Evolutionary conservation across 352 stramenopile species (phyloP).

Genomic region (Plasmopara halstedii): DNA sequence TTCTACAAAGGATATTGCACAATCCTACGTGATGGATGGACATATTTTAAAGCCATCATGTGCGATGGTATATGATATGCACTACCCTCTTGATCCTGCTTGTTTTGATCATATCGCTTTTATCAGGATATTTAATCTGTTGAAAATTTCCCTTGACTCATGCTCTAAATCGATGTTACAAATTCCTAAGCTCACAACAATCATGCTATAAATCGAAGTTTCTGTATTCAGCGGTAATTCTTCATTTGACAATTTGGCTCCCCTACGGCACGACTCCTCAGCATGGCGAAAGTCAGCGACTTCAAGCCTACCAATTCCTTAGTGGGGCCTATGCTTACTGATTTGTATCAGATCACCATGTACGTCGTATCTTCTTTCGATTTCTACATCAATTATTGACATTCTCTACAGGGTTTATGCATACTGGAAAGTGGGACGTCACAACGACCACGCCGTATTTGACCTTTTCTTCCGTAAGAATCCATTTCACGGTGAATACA

Average conservation of each 20-base stretch:
- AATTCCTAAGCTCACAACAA: too few species aligned
- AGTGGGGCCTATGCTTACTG: slow-evolving; percentile 93
- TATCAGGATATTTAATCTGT: too few species aligned
- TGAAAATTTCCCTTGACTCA: too few species aligned
- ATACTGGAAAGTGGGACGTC: slow-evolving; percentile 95
- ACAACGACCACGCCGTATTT: slow-evolving; percentile 91
- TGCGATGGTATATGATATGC: too few species aligned
- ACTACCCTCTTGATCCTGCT: too few species aligned
- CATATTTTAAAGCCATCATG: too few species aligned
- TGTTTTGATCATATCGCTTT: too few species aligned
- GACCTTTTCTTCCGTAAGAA: slow-evolving; percentile 99
- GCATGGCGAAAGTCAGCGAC: slow-evolving; percentile 26
- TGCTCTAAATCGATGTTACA: too few species aligned
- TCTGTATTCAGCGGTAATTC: slow-evolving; percentile 14
- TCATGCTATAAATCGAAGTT: too few species aligned
- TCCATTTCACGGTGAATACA: slow-evolving; percentile 97
- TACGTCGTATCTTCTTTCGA: slow-evolving; percentile 19
- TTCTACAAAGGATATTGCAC: too few species aligned
- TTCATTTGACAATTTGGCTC: slow-evolving; percentile 11
- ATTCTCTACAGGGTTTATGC: slow-evolving; percentile 91
- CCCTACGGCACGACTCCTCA: not conserved
- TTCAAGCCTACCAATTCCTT: slow-evolving; percentile 89
- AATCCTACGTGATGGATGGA: too few species aligned
- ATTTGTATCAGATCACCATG: slow-evolving; percentile 97
- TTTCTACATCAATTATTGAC: not conserved